Evolutionary conservation across 768 basidiomycete genomes (phyloP), one percentile per base, ranked within the genome.

Genomic region (Tephrocybe sp.): DNA sequence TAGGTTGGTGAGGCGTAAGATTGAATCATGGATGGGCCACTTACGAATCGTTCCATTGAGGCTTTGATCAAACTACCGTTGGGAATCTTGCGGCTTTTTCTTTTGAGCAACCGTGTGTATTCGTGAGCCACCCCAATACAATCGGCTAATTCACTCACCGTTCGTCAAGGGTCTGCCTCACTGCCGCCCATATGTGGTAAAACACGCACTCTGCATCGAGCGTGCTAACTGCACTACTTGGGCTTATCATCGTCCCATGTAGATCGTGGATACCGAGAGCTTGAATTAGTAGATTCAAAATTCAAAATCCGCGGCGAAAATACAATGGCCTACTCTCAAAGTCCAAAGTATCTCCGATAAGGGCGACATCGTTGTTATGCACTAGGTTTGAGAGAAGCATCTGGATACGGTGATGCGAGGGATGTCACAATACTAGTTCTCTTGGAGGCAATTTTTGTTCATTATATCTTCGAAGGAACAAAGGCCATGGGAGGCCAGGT

Each of bases 281-380:
- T n/a, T 64, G 27, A 22, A 53, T 6, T 5, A 13, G 42, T 19
- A 38, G n/a, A n/a, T 39, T 15, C 10, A 3, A 38, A 27, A 19
- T 41, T 42, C 0, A 23, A 42, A 25, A 19, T 33, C 38, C 21
- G 21, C 10, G 11, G 13, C 21, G 18, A 27, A n/a, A n/a, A 42
- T 7, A 18, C 16, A 24, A 47, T 29, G 29, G 64, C 74, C 47
- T 61, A 78, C 79, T 64, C 58, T 71, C 60, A 23, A 74, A 69
- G 55, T 80, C 62, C 12, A 73, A 55, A 5, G 75, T 76, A 47
- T 76, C 65, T 6, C 70, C 74, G 19, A 77, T 57, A 49, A 78
- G 61, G 6, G 62, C 68, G n/a, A 65, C 63, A 41, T 64, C 57
- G n/a, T 49, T 50, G 24, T 59, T 47, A 37, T 51, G 51, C 18